These are phyloP conservation scores for Bretschneidera sinensis DNA, from an alignment of 345 rosid genomes.

Conservation along the genomic window DNA sequence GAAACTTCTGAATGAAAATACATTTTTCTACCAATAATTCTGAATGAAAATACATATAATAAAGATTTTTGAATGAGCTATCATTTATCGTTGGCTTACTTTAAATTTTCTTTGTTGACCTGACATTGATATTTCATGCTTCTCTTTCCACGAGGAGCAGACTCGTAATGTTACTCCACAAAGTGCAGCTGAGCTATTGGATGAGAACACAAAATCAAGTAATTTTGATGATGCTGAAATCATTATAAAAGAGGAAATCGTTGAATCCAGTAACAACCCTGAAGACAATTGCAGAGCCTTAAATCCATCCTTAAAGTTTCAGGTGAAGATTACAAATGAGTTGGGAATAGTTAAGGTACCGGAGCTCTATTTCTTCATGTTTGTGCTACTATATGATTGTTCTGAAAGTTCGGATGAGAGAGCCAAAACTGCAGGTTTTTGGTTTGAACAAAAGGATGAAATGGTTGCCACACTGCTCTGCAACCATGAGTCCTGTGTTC, in stretches of 20 bases:
- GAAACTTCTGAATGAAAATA: too few relatives aligned
- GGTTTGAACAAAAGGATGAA: too few relatives aligned
- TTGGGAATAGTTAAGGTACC: conserved; percentile 30
- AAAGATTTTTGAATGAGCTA: too few relatives aligned
- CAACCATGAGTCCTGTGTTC: conserved; percentile 2
- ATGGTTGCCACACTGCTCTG: background rate
- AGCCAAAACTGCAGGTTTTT: background rate
- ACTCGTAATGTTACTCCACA: conserved; percentile 19
- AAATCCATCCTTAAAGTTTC: conserved; percentile 28
- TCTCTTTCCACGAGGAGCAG: conserved; percentile 25
- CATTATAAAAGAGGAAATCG: conserved; percentile 19
- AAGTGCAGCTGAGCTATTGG: conserved; percentile 5
- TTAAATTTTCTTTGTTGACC: conserved; percentile 5
- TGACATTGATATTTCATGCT: conserved; percentile 3
- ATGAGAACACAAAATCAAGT: conserved; percentile 20
- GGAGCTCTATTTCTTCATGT: conserved; percentile 6
- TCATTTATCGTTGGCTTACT: background rate
- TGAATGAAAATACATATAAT: background rate
- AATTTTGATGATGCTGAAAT: conserved; percentile 26
- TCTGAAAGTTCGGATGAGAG: background rate
- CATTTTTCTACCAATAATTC: too few relatives aligned
- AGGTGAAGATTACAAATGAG: conserved; percentile 21
- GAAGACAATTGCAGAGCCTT: conserved; percentile 11
- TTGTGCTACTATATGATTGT: background rate
- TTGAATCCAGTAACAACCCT: conserved; percentile 18